These are phyloP conservation scores for Panicum virgatum DNA, from an alignment of 202 grass and related monocot genomes.

Conservation along the genomic window DNA sequence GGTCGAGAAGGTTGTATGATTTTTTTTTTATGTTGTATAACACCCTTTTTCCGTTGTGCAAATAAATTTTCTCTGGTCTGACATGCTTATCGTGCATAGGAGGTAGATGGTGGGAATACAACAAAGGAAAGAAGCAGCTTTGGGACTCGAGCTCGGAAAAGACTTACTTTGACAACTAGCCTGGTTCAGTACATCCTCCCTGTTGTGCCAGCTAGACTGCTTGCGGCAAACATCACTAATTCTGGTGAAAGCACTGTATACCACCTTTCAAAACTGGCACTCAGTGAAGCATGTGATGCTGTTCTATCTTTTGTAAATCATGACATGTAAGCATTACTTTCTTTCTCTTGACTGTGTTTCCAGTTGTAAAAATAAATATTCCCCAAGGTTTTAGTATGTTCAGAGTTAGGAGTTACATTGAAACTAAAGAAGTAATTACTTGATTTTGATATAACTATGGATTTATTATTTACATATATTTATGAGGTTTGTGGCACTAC, in stretches of 20 bases:
- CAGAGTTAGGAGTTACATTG: neutral
- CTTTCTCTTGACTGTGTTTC: neutral
- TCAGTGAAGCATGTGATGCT: slow-evolving; percentile 16
- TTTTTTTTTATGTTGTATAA: neutral
- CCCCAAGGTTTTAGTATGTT: neutral
- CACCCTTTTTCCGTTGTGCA: neutral
- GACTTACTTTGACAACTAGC: slow-evolving; percentile 45
- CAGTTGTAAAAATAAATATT: neutral
- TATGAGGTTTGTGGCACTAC: neutral
- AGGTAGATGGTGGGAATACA: slow-evolving; percentile 40
- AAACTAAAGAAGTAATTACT: slow-evolving; percentile 8
- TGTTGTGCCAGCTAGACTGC: slow-evolving; percentile 41
- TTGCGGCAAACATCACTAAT: slow-evolving; percentile 32
- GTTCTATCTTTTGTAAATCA: slow-evolving; percentile 19
- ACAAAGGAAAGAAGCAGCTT: neutral
- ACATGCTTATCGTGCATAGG: slow-evolving; percentile 38
- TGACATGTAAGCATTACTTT: slow-evolving; percentile 29
- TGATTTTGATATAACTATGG: neutral
- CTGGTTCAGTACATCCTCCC: slow-evolving; percentile 51
- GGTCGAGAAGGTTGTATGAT: slow-evolving; percentile 43
- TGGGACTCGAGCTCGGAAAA: slow-evolving; percentile 30
- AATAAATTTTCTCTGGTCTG: slow-evolving; percentile 18
- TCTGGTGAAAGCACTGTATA: slow-evolving; percentile 33
- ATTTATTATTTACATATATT: slow-evolving; percentile 9
- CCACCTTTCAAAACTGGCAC: slow-evolving; percentile 38